Evolutionary conservation across 1,284 basidiomycete species (phyloP).

Genomic region (Meira miltonrushii): DNA sequence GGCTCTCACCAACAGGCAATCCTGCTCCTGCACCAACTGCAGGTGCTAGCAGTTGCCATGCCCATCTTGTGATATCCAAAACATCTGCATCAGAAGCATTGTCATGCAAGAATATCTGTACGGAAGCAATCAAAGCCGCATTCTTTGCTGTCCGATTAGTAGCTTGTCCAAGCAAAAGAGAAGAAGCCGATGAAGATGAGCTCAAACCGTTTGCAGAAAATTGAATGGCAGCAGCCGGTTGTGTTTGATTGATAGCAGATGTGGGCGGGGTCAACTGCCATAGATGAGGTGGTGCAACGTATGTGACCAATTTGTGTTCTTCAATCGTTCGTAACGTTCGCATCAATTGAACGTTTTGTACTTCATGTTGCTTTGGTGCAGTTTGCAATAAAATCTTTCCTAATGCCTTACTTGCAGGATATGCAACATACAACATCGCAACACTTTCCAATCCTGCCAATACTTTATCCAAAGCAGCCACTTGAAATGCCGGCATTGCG

Average conservation of each 20-base stretch:
- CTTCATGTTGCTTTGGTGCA: conserved; percentile 21
- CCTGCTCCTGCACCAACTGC: conserved; percentile 36
- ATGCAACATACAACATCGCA: conserved; percentile 45
- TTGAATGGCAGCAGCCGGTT: background rate
- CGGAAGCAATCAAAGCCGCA: conserved; percentile 36
- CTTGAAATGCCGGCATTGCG: conserved; percentile 40
- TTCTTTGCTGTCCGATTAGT: conserved; percentile 23
- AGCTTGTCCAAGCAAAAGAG: background rate
- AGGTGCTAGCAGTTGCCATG: conserved; percentile 42
- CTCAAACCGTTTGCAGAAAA: background rate
- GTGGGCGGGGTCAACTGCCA: conserved; percentile 51
- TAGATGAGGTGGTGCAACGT: conserved; percentile 33
- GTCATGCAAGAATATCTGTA: conserved; percentile 31
- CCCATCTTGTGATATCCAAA: conserved; percentile 42
- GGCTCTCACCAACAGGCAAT: conserved; percentile 34
- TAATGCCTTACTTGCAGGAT: conserved; percentile 40
- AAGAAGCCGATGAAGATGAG: background rate
- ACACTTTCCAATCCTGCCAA: conserved; percentile 46
- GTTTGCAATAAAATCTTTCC: conserved; percentile 48
- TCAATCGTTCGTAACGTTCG: conserved; percentile 36
- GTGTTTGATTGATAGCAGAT: conserved; percentile 11
- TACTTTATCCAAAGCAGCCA: conserved; percentile 49
- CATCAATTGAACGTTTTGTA: conserved; percentile 26
- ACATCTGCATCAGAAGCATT: conserved; percentile 37
- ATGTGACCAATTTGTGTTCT: conserved; percentile 37